phyloP scores from a whole-genome alignment of 495 filamentous ascomycete genomes.

The Tuber magnatum region DNA sequence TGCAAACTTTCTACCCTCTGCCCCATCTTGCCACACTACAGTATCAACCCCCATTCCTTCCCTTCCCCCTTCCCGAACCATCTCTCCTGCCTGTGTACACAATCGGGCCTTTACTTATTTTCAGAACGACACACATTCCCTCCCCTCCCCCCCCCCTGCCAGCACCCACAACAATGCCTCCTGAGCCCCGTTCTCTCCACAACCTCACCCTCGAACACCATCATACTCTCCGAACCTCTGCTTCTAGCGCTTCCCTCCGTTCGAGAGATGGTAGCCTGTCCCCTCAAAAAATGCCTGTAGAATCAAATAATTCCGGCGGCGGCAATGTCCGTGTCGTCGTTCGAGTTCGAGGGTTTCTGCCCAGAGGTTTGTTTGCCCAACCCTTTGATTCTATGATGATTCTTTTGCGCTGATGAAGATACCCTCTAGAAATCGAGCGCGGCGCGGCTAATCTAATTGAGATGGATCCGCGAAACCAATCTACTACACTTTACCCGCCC shows the following conservation, averaged over 20 bases:
- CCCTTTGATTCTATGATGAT: constrained; percentile 1
- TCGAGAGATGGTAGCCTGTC: constrained; percentile 59
- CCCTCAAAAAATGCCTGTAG: constrained; percentile 28
- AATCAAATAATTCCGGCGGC: constrained; percentile 46
- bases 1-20: background rate
- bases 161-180: constrained; percentile 8
- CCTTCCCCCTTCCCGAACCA: background rate
- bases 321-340: constrained; percentile 95
- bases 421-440: constrained; percentile 61
- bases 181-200: constrained; percentile 48
- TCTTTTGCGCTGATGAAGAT: constrained; percentile 5
- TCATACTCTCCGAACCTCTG: constrained; percentile 45
- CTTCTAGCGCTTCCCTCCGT: constrained; percentile 60
- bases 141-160: background rate
- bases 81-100: background rate
- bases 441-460: constrained; percentile 74
- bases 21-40: background rate
- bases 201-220: constrained; percentile 52
- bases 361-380: constrained; percentile 59
- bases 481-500: constrained; percentile 68
- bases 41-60: background rate
- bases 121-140: background rate
- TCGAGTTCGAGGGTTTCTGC: constrained; percentile 79
- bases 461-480: constrained; percentile 81
- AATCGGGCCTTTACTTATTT: background rate